Percentiles rank a stretch among this genome's conserved stretches.
These are phyloP conservation scores for Heliamphora exappendiculata DNA, from an alignment of 148 eudicot genomes.

Conservation along the genomic window DNA sequence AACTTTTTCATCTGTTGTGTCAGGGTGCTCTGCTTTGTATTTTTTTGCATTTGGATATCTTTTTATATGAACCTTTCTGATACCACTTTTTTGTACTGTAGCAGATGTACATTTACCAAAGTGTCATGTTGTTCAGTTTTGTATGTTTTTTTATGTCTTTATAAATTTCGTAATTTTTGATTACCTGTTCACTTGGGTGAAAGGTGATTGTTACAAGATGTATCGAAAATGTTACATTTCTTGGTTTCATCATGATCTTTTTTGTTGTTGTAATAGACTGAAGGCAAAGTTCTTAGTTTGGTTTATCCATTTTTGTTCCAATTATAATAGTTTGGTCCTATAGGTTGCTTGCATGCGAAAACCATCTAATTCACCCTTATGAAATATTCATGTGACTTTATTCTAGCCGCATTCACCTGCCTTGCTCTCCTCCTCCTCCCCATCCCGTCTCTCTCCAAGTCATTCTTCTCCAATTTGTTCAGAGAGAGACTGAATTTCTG, in stretches of 20 bases:
- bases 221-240: background rate
- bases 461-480: background rate
- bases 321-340: background rate
- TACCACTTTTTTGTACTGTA: background rate
- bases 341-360: background rate
- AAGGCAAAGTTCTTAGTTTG: background rate
- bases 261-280: background rate
- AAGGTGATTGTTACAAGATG: background rate
- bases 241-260: background rate
- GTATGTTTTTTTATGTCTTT: background rate
- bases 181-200: background rate
- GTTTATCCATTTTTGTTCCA: background rate
- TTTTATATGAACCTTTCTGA: background rate
- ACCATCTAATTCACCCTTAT: background rate
- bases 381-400: background rate
- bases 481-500: no score
- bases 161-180: background rate
- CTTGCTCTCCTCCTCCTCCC: background rate
- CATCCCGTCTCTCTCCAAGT: background rate
- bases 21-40: constrained; percentile 7
- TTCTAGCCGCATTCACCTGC: background rate
- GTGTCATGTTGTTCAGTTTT: background rate
- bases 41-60: background rate
- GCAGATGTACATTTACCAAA: background rate
- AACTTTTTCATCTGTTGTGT: constrained; percentile 2